These are phyloP conservation scores for Colletotrichum musicola DNA, from an alignment of 2,329 filamentous ascomycete species.

Conservation along the genomic window DNA sequence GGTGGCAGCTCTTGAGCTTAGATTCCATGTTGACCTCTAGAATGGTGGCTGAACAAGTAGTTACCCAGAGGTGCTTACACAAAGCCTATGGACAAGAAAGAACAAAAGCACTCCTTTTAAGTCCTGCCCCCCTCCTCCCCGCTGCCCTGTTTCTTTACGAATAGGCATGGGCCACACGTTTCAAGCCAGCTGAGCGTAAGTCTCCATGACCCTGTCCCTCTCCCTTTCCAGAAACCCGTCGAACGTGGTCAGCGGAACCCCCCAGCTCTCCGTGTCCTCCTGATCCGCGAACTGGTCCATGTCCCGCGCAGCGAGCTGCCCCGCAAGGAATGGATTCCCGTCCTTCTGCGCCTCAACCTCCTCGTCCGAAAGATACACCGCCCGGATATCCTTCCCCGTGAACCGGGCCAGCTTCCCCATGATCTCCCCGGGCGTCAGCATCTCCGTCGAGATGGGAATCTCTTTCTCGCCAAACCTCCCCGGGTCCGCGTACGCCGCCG, in stretches of 20 bases:
- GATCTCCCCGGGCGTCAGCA: conserved; percentile 51
- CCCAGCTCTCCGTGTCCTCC: conserved; percentile 51
- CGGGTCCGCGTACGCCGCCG: conserved; percentile 57
- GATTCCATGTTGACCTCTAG: too few species aligned
- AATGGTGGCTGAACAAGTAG: too few species aligned
- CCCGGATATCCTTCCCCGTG: conserved; percentile 51
- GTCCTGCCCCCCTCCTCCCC: too few species aligned
- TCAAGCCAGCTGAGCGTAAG: conserved; percentile 40
- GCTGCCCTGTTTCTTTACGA: too few species aligned
- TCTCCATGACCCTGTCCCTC: conserved; percentile 47
- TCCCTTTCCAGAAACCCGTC: conserved; percentile 57
- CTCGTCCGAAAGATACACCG: conserved; percentile 54
- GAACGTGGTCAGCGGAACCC: conserved; percentile 57
- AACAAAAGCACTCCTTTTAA: not conserved
- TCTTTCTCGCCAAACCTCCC: conserved; percentile 54
- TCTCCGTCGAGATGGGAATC: conserved; percentile 57
- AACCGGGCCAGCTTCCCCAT: conserved; percentile 51
- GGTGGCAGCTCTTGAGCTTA: too few species aligned
- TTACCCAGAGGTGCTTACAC: not conserved
- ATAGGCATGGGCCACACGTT: too few species aligned
- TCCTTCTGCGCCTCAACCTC: conserved; percentile 52
- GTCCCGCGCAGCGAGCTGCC: conserved; percentile 51
- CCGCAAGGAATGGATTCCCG: conserved; percentile 53
- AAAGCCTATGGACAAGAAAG: not conserved
- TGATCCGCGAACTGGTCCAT: conserved; percentile 53